Conservation (phyloP, 805 yeast genomes). For the Novakomyces olei region DNA sequence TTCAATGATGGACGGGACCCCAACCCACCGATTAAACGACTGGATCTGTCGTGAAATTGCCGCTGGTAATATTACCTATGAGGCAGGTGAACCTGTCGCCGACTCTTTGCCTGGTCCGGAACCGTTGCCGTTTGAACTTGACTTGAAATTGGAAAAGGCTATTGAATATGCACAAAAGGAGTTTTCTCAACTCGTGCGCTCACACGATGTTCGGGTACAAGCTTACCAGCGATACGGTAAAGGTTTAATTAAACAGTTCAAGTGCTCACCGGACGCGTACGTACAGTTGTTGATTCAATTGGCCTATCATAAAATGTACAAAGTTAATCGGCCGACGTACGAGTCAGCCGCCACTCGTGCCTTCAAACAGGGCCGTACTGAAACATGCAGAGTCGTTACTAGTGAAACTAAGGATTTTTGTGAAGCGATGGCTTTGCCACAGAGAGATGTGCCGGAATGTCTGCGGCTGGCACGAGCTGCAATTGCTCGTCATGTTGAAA, state of each 20-base stretch:
- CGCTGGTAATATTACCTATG: constrained; percentile 24
- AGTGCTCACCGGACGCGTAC: constrained; percentile 80
- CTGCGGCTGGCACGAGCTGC: constrained; percentile 50
- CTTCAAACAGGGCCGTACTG: constrained; percentile 79
- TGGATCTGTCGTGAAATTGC: constrained; percentile 36
- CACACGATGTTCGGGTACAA: constrained; percentile 59
- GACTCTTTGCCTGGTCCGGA: constrained; percentile 14
- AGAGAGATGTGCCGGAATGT: constrained; percentile 31
- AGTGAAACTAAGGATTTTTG: constrained; percentile 48
- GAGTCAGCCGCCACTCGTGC: constrained; percentile 90
- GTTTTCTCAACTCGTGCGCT: constrained; percentile 33
- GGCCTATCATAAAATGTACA: constrained; percentile 67
- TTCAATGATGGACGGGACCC: constrained; percentile 95
- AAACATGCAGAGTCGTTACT: constrained; percentile 73
- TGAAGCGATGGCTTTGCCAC: constrained; percentile 42
- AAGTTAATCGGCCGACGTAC: constrained; percentile 69
- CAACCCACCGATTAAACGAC: constrained; percentile 73
- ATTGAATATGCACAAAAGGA: constrained; percentile 34
- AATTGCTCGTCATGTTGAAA: constrained; percentile 46
- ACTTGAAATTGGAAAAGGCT: constrained; percentile 27
- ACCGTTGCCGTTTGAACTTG: constrained; percentile 30
- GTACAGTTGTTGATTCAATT: constrained; percentile 79
- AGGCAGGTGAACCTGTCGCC: constrained; percentile 10
- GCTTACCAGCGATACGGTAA: constrained; percentile 74
- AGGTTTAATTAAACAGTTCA: constrained; percentile 58